A percentile compares a stretch with the other conserved stretches of the same genome.
Evolutionary conservation across 1,139 yeast species (phyloP).

Genomic region (Geotrichum restrictum): DNA sequence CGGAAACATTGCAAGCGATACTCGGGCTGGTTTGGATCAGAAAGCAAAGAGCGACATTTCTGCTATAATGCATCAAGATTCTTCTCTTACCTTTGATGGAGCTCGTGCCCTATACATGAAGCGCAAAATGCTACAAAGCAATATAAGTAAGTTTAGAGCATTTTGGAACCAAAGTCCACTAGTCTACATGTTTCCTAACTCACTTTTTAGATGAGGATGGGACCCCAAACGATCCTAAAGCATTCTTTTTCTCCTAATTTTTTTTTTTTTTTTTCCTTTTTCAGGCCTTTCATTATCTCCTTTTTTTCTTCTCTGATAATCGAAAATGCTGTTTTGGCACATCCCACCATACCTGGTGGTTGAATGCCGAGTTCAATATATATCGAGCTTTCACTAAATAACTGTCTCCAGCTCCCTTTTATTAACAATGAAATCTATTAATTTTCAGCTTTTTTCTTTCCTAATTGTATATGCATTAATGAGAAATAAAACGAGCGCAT

Average conservation of each 20-base stretch:
- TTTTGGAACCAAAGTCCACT: neutral
- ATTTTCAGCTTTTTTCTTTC: neutral
- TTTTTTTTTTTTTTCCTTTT: neutral
- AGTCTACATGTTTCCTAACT: neutral
- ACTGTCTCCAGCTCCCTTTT: neutral
- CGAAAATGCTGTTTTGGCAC: neutral
- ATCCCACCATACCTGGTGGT: neutral
- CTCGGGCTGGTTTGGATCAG: slow-evolving; percentile 59
- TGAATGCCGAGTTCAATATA: neutral
- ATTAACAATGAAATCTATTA: neutral
- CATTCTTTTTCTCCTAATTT: slow-evolving; percentile 42
- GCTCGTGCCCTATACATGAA: slow-evolving; percentile 59
- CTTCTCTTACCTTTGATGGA: slow-evolving; percentile 57
- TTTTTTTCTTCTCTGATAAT: neutral
- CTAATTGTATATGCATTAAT: neutral
- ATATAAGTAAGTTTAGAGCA: slow-evolving; percentile 46
- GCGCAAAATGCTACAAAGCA: slow-evolving; percentile 47
- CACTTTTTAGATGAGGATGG: slow-evolving; percentile 32
- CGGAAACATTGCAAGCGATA: slow-evolving; percentile 50
- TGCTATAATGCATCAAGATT: slow-evolving; percentile 50
- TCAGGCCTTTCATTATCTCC: neutral
- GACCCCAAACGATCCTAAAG: slow-evolving; percentile 45
- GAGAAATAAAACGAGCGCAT: slow-evolving; percentile 4
- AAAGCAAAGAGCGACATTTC: slow-evolving; percentile 51
- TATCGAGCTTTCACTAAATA: neutral